Base-by-base conservation (phyloP, 805 yeast species). In the Ascoidea rubescens region DNA sequence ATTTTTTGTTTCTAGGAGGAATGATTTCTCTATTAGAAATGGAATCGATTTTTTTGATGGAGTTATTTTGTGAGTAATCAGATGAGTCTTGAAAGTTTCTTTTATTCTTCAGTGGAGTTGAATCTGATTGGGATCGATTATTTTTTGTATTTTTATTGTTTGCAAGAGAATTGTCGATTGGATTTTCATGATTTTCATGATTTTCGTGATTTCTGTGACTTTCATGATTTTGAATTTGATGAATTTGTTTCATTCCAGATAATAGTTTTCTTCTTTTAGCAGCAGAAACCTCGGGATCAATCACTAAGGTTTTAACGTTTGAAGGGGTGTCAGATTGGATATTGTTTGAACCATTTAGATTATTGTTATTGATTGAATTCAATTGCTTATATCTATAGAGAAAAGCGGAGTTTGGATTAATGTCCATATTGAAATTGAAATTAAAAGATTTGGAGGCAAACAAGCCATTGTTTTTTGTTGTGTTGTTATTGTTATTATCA, bases 221-320 rank as follows among this genome's bases (percentile, higher is more conserved):
- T 7, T 8, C 8, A 10, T 37, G 43, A 14, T 2, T 37, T 37
- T 10, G 8, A 37, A 10, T 14, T 10, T 42, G 30, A 49, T 8
- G 17, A 16, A 49, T 2, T 12, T 42, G 45, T 31, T 50, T 49
- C 5, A 51, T 52, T 0, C 68, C 69, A 7, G 64, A 57, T 5
- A 70, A 60, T 4, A 72, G 57, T 55, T 67, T 71, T 46, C 68
- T 49, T 56, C 70, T 69, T 56, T 72, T 71, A 0, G 75, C 72
- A 5, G 72, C 74, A 46, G 71, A 69, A 57, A 74, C 67, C 4
- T 60, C 58, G 14, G 73, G 67, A 52, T 72, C 75, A 16, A 72
- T 69, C 46, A 67, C 67, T 49, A 72, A 53, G 54, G 64, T 70
- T 48, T 67, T 63, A 53, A 69, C 59, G 5, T 59, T 64, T 4